Evolutionary conservation across 176 grass and related monocot species (phyloP), one percentile per base, ranked within the genome.

Genomic region (Dendrocalamus sinicus): DNA sequence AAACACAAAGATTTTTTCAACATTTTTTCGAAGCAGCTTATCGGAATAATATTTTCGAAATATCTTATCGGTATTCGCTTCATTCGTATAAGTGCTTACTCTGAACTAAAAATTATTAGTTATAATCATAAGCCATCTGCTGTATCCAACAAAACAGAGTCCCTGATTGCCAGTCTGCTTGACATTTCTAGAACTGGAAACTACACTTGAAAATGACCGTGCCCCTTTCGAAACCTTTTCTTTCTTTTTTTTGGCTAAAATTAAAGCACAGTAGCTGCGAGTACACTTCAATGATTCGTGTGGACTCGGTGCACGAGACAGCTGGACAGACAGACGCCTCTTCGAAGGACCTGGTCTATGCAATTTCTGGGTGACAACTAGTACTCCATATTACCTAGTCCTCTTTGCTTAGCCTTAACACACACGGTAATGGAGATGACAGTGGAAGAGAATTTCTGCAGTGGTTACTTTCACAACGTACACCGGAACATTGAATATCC

Each of bases 371-470:
- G 15, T 59, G 52, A 40, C 63, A 68, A 43, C 70, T 45, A 15
- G 76, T 69, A n/a, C 41, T 22, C 13, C n/a, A 9, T 58, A 46
- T 3, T 8, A 67, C 52, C 63, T 8, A 52, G 66, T 37, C 74
- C 28, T 72, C 24, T 51, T 80, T 50, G 89, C 89, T 86, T 86
- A 90, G 55, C 28, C 89, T 90, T 90, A 41, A 90, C 39, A 86
- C 73, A 64, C 1, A 90, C 78, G 72, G 19, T 90, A 86, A 77
- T 48, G 45, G 30, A 53, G 47, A 19, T 46, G 78, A 11, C 24
- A 48, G 5, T 2, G 57, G 5, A 15, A 3, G 17, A 63, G 12
- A 6, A 8, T 6, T 64, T 71, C 64, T 77, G 72, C 78, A 71
- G 12, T 0, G 64, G 32, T 52, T 72, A 86, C 83, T 15, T 6